Base-by-base conservation (phyloP, 2,329 filamentous ascomycete genomes). In the Hymenoscyphus repandus region DNA sequence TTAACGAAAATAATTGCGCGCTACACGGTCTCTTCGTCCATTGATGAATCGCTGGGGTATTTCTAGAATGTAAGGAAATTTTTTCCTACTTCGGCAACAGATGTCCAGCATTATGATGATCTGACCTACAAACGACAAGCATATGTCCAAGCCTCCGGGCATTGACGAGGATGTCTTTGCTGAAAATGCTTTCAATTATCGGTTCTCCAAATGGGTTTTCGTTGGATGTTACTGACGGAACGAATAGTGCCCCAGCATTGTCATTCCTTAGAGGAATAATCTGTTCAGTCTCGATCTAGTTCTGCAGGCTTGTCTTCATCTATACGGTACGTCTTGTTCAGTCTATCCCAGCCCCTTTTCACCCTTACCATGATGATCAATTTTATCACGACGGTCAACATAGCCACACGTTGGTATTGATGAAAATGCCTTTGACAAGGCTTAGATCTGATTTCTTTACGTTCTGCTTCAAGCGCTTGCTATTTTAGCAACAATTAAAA, bases 361-460 rank as follows among this genome's bases (percentile, higher is more conserved):
- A 60, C 57, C 53, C 55, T 64, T 77, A 68, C 54, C 63, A 84
- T 85, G 83, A 87, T 87, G 83, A 86, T 80, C 77, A 75, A 75
- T 72, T 76, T 79, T 80, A 83, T 88, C 86, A 90, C 86, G 86
- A 90, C 86, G 86, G 86, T 90, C 86, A 86, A 85, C 86, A 85
- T 88, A 90, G 82, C 79, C 74, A 79, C 74, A 70, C 56, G 62
- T 70, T 72, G 73, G 80, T 78, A 73, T 86, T 90, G 86, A 88
- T 88, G 86, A 89, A 74, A 83, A 74, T 72, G 83, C 84, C 84
- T 82, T 74, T 88, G 85, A 88, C 85, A 83, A 74, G 84, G 85
- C 83, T 61, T 68, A 62, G 61, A 65, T 67, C 64, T 67, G 64
- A 67, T 49, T 60, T 57, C 57, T 59, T 46, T 51, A 55, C 55